Conservation (phyloP, 208 protist species). For the Acanthamoeba sp. region DNA sequence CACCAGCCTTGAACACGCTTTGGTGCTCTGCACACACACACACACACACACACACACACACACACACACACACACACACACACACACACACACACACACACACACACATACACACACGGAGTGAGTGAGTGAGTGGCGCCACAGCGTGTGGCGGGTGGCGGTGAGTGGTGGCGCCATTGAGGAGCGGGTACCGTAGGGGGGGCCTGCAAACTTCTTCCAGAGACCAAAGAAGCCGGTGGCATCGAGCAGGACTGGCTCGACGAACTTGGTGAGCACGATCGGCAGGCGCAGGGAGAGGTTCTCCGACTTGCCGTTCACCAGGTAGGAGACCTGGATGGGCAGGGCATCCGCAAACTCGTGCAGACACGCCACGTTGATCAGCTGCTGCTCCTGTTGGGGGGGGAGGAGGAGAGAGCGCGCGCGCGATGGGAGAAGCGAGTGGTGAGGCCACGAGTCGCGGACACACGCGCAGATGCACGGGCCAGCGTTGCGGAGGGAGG, state of each 20-base stretch:
- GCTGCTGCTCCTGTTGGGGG: slow-evolving; percentile 71
- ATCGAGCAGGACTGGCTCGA: slow-evolving; percentile 56
- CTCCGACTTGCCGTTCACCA: slow-evolving; percentile 63
- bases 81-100: not conserved
- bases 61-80: too few relatives aligned
- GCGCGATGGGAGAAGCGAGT: not conserved
- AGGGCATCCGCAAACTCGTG: slow-evolving; percentile 64
- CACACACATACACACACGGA: not conserved
- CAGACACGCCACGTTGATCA: slow-evolving; percentile 75
- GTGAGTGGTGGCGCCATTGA: not conserved
- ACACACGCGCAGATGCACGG: too few relatives aligned
- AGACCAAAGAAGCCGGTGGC: slow-evolving; percentile 60
- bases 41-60: not conserved
- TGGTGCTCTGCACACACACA: slow-evolving; percentile 53
- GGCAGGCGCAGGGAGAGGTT: slow-evolving; percentile 70
- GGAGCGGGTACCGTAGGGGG: slow-evolving; percentile 19
- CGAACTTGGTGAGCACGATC: slow-evolving; percentile 76
- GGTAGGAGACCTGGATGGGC: slow-evolving; percentile 61
- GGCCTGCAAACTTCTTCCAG: slow-evolving; percentile 72
- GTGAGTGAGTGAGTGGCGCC: not conserved
- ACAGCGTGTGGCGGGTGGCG: too few relatives aligned
- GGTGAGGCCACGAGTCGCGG: not conserved
- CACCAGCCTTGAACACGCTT: slow-evolving; percentile 47
- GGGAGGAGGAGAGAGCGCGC: not conserved
- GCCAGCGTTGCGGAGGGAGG: too few relatives aligned